A percentile compares a stretch with the other conserved stretches of the same genome.
Evolutionary conservation across 2,329 filamentous ascomycete species (phyloP).

Genomic region (Madurella mycetomatis): DNA sequence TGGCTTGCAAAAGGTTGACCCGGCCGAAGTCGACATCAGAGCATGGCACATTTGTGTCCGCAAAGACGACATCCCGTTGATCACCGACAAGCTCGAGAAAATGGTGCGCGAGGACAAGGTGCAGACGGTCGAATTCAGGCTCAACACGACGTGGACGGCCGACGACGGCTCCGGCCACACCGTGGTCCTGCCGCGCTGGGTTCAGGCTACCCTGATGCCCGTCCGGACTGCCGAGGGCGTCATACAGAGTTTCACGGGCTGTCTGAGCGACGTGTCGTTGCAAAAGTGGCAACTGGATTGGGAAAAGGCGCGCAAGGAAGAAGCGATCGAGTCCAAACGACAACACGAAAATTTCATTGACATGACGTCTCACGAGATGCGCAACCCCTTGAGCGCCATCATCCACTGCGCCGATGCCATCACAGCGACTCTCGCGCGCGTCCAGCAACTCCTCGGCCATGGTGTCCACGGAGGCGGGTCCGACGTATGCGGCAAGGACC

Average conservation of each 20-base stretch:
- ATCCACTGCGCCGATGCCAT: constrained; percentile 72
- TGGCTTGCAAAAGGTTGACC: constrained; percentile 43
- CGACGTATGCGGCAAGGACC: neutral
- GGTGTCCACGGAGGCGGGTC: constrained; percentile 19
- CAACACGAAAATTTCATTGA: constrained; percentile 81
- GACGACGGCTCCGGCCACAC: constrained; percentile 42
- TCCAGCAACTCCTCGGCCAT: constrained; percentile 37
- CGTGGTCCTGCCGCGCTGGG: constrained; percentile 44
- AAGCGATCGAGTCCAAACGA: constrained; percentile 55
- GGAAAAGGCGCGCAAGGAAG: constrained; percentile 47
- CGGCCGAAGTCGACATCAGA: constrained; percentile 34
- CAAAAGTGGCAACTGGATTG: constrained; percentile 50
- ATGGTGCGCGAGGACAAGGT: constrained; percentile 39
- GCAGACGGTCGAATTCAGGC: constrained; percentile 45
- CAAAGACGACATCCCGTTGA: constrained; percentile 40
- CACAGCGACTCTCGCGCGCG: constrained; percentile 44
- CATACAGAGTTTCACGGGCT: constrained; percentile 47
- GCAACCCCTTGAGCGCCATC: constrained; percentile 69
- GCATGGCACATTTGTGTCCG: constrained; percentile 44
- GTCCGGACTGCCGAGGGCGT: constrained; percentile 43
- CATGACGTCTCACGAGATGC: constrained; percentile 68
- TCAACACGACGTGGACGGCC: constrained; percentile 44
- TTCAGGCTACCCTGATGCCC: constrained; percentile 48
- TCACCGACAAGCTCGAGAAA: constrained; percentile 38
- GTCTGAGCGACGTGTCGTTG: constrained; percentile 45